Conservation (phyloP, 2,329 filamentous ascomycete genomes). For the Daldinia sp. region DNA sequence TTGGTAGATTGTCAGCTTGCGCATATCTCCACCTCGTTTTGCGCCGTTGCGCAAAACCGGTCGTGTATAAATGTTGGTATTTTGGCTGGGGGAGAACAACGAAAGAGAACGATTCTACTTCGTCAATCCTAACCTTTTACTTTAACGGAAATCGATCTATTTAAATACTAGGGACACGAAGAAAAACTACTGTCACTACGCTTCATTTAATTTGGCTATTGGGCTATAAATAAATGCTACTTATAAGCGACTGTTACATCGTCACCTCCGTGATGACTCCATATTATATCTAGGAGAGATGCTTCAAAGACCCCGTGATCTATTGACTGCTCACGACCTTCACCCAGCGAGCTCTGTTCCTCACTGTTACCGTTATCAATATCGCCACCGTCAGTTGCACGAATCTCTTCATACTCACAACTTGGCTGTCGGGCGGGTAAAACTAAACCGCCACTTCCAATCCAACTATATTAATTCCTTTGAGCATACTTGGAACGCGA, state of each 20-base stretch:
- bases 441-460: constrained; percentile 28
- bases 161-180: constrained; percentile 10
- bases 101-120: constrained; percentile 16
- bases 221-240: constrained; percentile 30
- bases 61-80: constrained; percentile 40
- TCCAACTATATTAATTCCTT: constrained; percentile 35
- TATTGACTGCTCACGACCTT: constrained; percentile 35
- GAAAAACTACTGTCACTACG: constrained; percentile 7
- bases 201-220: constrained; percentile 16
- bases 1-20: constrained; percentile 45
- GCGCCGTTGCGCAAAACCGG: constrained; percentile 48
- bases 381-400: constrained; percentile 22
- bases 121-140: constrained; percentile 14
- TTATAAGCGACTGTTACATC: constrained; percentile 32
- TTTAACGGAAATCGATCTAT: constrained; percentile 12
- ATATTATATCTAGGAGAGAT: constrained; percentile 46
- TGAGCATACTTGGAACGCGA: constrained; percentile 42
- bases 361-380: constrained; percentile 10
- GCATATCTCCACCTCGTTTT: constrained; percentile 46
- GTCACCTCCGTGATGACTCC: constrained; percentile 47
- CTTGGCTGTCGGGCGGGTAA: constrained; percentile 24
- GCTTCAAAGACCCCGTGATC: constrained; percentile 48
- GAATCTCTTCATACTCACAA: constrained; percentile 29
- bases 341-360: constrained; percentile 21
- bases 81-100: constrained; percentile 11